Evolutionary conservation across 2,329 filamentous ascomycete genomes (phyloP).

Genomic region (Colletotrichum sp.): DNA sequence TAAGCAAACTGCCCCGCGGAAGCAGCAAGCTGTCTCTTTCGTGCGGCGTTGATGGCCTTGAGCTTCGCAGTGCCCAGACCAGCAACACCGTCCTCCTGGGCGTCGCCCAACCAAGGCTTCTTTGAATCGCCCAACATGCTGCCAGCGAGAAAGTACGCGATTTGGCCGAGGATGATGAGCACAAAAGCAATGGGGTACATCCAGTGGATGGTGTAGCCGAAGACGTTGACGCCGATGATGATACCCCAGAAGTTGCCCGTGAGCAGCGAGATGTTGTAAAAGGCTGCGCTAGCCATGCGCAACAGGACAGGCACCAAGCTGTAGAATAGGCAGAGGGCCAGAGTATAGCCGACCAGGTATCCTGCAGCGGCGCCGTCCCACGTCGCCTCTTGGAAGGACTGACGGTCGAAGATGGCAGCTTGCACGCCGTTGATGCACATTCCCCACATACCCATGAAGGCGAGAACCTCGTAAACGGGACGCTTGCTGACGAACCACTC

Average conservation of each 20-base stretch:
- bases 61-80: constrained; percentile 87
- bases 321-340: constrained; percentile 86
- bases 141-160: constrained; percentile 87
- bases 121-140: constrained; percentile 83
- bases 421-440: constrained; percentile 91
- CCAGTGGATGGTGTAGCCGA: constrained; percentile 81
- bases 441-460: constrained; percentile 87
- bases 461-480: constrained; percentile 91
- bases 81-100: constrained; percentile 81
- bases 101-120: constrained; percentile 93
- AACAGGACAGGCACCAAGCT: constrained; percentile 85
- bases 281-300: constrained; percentile 88
- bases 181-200: constrained; percentile 97
- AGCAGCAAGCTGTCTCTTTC: constrained; percentile 36
- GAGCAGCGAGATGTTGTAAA: constrained; percentile 94
- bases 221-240: constrained; percentile 88
- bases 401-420: constrained; percentile 89
- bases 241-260: constrained; percentile 98
- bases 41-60: constrained; percentile 68
- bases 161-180: constrained; percentile 83
- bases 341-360: constrained; percentile 89
- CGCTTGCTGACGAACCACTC: constrained; percentile 90
- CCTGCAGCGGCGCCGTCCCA: constrained; percentile 75
- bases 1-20: neutral
- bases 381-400: constrained; percentile 67